Percentiles rank a stretch among this genome's conserved stretches.
Evolutionary conservation across 768 basidiomycete species (phyloP).

Genomic region (Termitomyces sp.): DNA sequence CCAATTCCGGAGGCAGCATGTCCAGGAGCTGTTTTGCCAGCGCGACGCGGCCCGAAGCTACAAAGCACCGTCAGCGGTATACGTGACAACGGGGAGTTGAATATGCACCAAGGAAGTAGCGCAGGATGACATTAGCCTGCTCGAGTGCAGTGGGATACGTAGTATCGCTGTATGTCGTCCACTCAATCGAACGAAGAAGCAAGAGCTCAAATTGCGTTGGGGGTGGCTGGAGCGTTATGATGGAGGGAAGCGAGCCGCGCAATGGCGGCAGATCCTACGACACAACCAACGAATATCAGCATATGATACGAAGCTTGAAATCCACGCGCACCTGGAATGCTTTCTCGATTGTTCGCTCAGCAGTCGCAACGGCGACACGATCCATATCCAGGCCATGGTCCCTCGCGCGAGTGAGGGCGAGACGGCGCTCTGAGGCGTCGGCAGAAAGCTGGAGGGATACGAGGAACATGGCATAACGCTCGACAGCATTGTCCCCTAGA

Average conservation of each 20-base stretch:
- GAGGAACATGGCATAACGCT: conserved; percentile 89
- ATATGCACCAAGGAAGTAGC: conserved; percentile 80
- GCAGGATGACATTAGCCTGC: conserved; percentile 82
- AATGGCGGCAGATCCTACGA: conserved; percentile 44
- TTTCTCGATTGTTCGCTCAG: conserved; percentile 69
- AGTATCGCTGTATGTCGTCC: conserved; percentile 74
- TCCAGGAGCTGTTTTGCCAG: conserved; percentile 57
- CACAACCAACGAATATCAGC: not conserved
- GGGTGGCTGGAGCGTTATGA: conserved; percentile 50
- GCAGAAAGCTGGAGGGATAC: conserved; percentile 65
- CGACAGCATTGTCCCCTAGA: conserved; percentile 84
- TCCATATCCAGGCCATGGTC: conserved; percentile 83
- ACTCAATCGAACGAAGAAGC: conserved; percentile 85
- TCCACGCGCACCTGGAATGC: conserved; percentile 49
- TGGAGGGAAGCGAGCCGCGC: conserved; percentile 54
- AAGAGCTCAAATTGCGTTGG: conserved; percentile 55
- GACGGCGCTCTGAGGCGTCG: conserved; percentile 56
- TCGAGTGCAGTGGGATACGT: conserved; percentile 78
- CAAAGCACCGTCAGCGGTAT: not conserved
- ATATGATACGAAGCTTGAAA: not conserved
- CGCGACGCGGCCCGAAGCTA: conserved; percentile 71
- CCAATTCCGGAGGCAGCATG: conserved; percentile 59
- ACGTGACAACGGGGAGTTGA: not conserved
- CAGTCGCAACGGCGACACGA: conserved; percentile 74
- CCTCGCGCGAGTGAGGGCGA: conserved; percentile 67